These are phyloP conservation scores for Coemansia sp. DNA, from an alignment of 192 early-diverging fungal genomes.

Conservation along the genomic window DNA sequence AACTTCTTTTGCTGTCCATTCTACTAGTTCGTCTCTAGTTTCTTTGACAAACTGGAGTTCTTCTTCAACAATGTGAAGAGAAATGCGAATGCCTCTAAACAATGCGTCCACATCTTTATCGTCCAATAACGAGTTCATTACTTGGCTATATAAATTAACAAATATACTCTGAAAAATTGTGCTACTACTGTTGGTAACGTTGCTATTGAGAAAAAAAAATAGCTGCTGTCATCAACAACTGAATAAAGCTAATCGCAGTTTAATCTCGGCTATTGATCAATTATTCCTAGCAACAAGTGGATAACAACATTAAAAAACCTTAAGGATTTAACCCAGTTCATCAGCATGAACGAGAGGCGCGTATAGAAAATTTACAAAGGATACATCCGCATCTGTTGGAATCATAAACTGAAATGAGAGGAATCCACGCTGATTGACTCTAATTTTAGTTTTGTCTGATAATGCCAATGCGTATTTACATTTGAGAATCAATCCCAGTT, in stretches of 20 bases:
- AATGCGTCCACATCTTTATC: constrained; percentile 28
- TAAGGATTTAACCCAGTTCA: constrained; percentile 9
- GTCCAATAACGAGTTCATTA: background rate
- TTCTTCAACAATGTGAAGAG: constrained; percentile 34
- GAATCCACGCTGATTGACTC: constrained; percentile 57
- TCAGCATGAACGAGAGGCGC: constrained; percentile 37
- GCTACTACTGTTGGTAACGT: background rate
- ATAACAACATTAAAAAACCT: background rate
- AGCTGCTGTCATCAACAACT: background rate
- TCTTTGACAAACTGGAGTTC: background rate
- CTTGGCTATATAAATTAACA: background rate
- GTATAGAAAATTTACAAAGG: constrained; percentile 52
- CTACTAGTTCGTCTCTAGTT: background rate
- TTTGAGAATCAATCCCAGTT: constrained; percentile 43
- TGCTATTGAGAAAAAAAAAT: background rate
- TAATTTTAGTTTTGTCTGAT: constrained; percentile 57
- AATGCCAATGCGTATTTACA: constrained; percentile 54
- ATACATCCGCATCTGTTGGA: constrained; percentile 45
- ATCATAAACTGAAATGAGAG: constrained; percentile 60
- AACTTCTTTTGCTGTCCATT: constrained; percentile 28
- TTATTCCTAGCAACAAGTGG: background rate
- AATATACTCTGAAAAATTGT: background rate
- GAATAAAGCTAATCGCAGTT: background rate
- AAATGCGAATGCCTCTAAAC: constrained; percentile 31
- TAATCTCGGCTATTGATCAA: background rate